phyloP scores from a whole-genome alignment of 2,329 filamentous ascomycete species.

The Gaeumannomyces tritici region DNA sequence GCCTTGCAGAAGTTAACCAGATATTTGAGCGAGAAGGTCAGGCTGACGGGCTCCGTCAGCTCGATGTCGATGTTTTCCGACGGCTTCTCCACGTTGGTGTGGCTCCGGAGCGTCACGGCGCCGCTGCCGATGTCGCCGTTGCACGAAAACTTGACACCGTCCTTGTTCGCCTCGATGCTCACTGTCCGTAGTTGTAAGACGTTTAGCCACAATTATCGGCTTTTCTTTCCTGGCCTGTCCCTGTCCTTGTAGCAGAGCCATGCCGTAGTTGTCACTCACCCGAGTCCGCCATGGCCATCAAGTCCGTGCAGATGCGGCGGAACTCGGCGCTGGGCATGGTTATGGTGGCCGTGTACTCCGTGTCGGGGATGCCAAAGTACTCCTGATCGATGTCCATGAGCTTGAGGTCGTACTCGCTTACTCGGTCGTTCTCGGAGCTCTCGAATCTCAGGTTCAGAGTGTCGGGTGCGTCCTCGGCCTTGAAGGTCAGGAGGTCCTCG shows the following conservation, averaged over 20 bases:
- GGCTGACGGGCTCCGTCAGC: conserved; percentile 80
- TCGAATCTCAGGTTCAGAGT: conserved; percentile 94
- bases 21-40: conserved; percentile 99
- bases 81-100: conserved; percentile 83
- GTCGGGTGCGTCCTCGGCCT: conserved; percentile 94
- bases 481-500: conserved; percentile 90
- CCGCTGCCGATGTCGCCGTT: conserved; percentile 93
- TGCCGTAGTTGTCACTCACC: conserved; percentile 47
- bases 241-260: not conserved
- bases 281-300: conserved; percentile 88
- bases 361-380: conserved; percentile 96
- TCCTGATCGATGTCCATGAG: conserved; percentile 99
- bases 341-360: conserved; percentile 92
- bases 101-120: conserved; percentile 80
- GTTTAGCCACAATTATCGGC: not conserved
- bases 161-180: conserved; percentile 91
- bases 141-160: conserved; percentile 92
- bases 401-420: conserved; percentile 99
- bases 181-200: conserved; percentile 40
- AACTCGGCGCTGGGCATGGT: conserved; percentile 85
- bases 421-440: conserved; percentile 74
- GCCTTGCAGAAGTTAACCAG: conserved; percentile 99
- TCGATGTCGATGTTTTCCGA: conserved; percentile 79
- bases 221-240: not conserved
- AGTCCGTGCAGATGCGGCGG: conserved; percentile 86